These are phyloP conservation scores for Melampsora occidentalis DNA, from an alignment of 1,284 basidiomycete genomes.

Conservation along the genomic window DNA sequence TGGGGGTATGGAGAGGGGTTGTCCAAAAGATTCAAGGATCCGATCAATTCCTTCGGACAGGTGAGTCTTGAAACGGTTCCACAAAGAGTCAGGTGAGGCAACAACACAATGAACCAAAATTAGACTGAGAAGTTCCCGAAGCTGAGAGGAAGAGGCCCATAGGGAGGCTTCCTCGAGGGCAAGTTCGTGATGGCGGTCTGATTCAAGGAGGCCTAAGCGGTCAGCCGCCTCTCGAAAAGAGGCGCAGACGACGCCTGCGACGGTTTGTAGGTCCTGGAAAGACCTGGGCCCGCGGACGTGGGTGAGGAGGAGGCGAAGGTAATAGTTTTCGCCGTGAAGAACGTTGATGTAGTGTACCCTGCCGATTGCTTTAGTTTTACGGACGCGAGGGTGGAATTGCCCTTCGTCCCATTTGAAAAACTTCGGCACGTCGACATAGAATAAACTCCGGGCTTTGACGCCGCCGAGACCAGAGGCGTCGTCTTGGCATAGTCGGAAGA, in stretches of 20 bases:
- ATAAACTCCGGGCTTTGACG: not conserved
- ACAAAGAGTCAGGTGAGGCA: not conserved
- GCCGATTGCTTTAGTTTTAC: conserved; percentile 52
- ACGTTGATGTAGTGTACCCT: conserved; percentile 55
- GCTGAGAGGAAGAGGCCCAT: not conserved
- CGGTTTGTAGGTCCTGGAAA: not conserved
- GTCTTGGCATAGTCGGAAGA: not conserved
- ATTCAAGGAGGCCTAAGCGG: not conserved
- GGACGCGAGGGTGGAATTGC: conserved; percentile 47
- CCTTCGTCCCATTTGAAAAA: conserved; percentile 30
- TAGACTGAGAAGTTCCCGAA: not conserved
- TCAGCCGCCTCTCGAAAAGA: not conserved
- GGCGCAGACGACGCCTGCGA: not conserved
- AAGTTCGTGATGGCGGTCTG: not conserved
- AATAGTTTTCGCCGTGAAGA: conserved; percentile 54
- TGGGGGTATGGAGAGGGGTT: too few relatives aligned
- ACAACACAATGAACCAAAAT: not conserved
- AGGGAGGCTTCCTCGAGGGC: not conserved
- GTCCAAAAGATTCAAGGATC: too few relatives aligned
- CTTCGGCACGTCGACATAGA: conserved; percentile 5
- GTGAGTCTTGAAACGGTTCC: too few relatives aligned
- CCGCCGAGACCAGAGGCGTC: not conserved
- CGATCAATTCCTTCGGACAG: not conserved
- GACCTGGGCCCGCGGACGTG: not conserved
- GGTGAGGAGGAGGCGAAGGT: conserved; percentile 55